These are phyloP conservation scores for Somion occarium DNA, from an alignment of 1,284 basidiomycete genomes.

Conservation along the genomic window DNA sequence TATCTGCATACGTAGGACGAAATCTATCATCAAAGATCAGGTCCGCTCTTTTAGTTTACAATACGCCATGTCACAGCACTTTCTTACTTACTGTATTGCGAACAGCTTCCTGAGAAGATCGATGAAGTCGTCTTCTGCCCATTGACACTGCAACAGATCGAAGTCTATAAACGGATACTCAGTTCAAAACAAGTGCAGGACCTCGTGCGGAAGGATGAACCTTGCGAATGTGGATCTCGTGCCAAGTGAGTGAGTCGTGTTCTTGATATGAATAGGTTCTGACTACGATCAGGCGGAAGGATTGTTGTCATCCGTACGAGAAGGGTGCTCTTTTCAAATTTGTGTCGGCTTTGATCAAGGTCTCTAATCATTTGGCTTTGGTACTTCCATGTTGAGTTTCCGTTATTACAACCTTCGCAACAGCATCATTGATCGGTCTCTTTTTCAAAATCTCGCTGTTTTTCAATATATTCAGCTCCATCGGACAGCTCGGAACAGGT, in stretches of 20 bases:
- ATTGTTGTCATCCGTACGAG: constrained; percentile 61
- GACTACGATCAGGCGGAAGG: constrained; percentile 43
- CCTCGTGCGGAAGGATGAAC: constrained; percentile 61
- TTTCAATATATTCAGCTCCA: constrained; percentile 37
- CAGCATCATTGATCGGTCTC: neutral
- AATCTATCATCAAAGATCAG: constrained; percentile 73
- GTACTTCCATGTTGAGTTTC: constrained; percentile 62
- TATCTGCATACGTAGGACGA: constrained; percentile 48
- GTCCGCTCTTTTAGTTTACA: constrained; percentile 27
- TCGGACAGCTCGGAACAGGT: constrained; percentile 64
- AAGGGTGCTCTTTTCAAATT: constrained; percentile 66
- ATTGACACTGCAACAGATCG: constrained; percentile 60
- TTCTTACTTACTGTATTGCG: neutral
- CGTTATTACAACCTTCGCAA: neutral
- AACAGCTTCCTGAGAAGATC: constrained; percentile 72
- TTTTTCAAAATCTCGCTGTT: neutral
- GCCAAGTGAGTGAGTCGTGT: neutral
- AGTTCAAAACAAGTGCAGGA: constrained; percentile 57
- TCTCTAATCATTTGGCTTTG: constrained; percentile 81
- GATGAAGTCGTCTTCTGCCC: constrained; percentile 91
- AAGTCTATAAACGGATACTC: constrained; percentile 69
- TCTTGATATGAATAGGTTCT: neutral
- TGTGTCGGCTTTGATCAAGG: constrained; percentile 75
- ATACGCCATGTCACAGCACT: neutral
- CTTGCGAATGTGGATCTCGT: constrained; percentile 65